phyloP scores from a whole-genome alignment of 2,329 filamentous ascomycete species.

The Hymenoscyphus albidus region DNA sequence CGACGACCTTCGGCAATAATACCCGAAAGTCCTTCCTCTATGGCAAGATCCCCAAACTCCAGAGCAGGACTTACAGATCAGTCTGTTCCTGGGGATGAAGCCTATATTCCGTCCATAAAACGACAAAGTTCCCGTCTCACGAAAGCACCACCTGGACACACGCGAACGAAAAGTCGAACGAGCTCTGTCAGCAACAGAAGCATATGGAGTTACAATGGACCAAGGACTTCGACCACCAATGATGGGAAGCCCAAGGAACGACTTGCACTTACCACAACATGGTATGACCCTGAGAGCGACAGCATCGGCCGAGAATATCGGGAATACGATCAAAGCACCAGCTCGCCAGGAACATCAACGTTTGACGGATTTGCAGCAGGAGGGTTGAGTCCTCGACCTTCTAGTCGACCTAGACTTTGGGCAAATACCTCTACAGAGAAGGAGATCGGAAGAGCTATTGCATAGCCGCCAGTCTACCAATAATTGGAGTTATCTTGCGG shows the following conservation, averaged over 20 bases:
- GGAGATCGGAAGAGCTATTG: slow-evolving; percentile 29
- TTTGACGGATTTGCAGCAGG: slow-evolving; percentile 19
- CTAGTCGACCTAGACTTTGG: slow-evolving; percentile 21
- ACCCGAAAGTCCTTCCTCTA: slow-evolving; percentile 41
- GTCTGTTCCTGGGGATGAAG: slow-evolving; percentile 54
- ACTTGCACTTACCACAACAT: slow-evolving; percentile 16
- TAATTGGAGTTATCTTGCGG: slow-evolving; percentile 6
- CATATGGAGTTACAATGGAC: slow-evolving; percentile 25
- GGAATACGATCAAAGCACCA: slow-evolving; percentile 15
- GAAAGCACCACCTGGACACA: slow-evolving; percentile 39
- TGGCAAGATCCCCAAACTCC: slow-evolving; percentile 60
- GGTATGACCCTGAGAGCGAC: slow-evolving; percentile 30
- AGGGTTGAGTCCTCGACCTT: slow-evolving; percentile 29
- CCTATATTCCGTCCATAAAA: slow-evolving; percentile 52
- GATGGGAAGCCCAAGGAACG: slow-evolving; percentile 22
- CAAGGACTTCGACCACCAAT: slow-evolving; percentile 13
- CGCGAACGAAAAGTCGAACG: slow-evolving; percentile 30
- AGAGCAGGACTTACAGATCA: slow-evolving; percentile 60
- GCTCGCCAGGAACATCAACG: slow-evolving; percentile 25
- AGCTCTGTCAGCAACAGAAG: slow-evolving; percentile 33
- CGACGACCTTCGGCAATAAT: slow-evolving; percentile 32
- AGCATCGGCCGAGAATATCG: slow-evolving; percentile 17
- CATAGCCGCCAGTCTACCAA: slow-evolving; percentile 15
- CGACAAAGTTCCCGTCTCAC: slow-evolving; percentile 51
- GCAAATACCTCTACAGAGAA: slow-evolving; percentile 15